Conservation (phyloP, 805 yeast species). For the Candida lessepsii region DNA sequence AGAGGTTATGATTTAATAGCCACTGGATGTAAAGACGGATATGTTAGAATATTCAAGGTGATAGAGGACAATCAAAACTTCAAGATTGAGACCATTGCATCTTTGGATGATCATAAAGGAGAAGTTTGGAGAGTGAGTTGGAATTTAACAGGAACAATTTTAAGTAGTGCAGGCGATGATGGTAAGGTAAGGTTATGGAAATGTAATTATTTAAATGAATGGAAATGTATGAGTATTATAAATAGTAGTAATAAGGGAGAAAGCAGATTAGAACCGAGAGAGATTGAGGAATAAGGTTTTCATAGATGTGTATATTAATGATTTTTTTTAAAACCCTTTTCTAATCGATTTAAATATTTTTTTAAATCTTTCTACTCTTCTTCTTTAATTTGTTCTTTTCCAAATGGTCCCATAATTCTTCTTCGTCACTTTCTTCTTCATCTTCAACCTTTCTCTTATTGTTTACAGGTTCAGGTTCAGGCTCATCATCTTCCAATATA, state of each 20-base stretch:
- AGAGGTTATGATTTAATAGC: conserved; percentile 84
- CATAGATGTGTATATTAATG: conserved; percentile 6
- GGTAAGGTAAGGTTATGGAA: conserved; percentile 93
- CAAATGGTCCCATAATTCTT: conserved; percentile 40
- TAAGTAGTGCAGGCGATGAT: conserved; percentile 94
- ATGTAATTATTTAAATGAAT: conserved; percentile 77
- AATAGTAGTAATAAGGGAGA: conserved; percentile 27
- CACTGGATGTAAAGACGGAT: conserved; percentile 95
- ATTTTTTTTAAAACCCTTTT: too few relatives aligned
- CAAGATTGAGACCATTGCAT: conserved; percentile 60
- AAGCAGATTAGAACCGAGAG: conserved; percentile 19
- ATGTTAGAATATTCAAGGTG: conserved; percentile 79
- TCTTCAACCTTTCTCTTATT: conserved; percentile 12
- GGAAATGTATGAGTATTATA: conserved; percentile 83
- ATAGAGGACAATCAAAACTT: conserved; percentile 41
- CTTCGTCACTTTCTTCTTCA: conserved; percentile 31
- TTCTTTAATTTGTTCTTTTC: conserved; percentile 22
- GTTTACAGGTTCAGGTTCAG: conserved; percentile 22
- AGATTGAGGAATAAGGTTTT: conserved; percentile 7
- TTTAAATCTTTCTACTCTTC: conserved; percentile 22
- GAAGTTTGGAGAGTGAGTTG: conserved; percentile 97
- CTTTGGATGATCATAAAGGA: conserved; percentile 72
- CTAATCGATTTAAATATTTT: too few relatives aligned
- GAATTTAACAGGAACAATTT: conserved; percentile 90
- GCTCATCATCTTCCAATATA: conserved; percentile 47